These are phyloP conservation scores for Torulaspora globosa DNA, from an alignment of 1,139 yeast species.

Conservation along the genomic window DNA sequence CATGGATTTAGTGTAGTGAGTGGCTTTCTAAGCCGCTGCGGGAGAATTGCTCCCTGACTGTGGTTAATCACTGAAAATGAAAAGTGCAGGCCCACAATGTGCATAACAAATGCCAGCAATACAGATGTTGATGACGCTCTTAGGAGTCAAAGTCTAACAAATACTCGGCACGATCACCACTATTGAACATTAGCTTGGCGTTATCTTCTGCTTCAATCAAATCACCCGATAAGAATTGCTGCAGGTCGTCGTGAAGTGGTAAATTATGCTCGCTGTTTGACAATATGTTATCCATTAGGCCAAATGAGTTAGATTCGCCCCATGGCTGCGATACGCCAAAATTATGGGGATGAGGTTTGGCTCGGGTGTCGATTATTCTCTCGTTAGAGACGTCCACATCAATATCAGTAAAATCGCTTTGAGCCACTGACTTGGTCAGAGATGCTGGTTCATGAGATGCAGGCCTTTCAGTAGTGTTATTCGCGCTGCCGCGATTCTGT, in stretches of 20 bases:
- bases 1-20: too few species aligned
- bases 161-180: conserved; percentile 28
- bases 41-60: too few species aligned
- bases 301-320: background rate
- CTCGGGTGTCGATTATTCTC: conserved; percentile 23
- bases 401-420: conserved; percentile 3
- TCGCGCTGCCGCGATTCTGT: background rate
- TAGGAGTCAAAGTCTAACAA: conserved; percentile 30
- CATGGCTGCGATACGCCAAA: background rate
- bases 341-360: conserved; percentile 13
- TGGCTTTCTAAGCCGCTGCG: too few species aligned
- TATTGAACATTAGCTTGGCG: conserved; percentile 31
- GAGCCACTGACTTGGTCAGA: background rate
- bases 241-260: conserved; percentile 27
- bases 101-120: too few species aligned
- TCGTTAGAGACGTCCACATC: conserved; percentile 17
- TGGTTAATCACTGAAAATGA: too few species aligned
- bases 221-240: conserved; percentile 34
- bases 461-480: background rate
- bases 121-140: background rate
- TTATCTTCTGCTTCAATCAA: conserved; percentile 35
- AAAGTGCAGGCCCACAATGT: too few species aligned
- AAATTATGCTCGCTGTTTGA: conserved; percentile 3
- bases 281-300: conserved; percentile 1
- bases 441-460: background rate